Evolutionary conservation across 768 basidiomycete species (phyloP).

Genomic region (Phaeotremella skinneri): DNA sequence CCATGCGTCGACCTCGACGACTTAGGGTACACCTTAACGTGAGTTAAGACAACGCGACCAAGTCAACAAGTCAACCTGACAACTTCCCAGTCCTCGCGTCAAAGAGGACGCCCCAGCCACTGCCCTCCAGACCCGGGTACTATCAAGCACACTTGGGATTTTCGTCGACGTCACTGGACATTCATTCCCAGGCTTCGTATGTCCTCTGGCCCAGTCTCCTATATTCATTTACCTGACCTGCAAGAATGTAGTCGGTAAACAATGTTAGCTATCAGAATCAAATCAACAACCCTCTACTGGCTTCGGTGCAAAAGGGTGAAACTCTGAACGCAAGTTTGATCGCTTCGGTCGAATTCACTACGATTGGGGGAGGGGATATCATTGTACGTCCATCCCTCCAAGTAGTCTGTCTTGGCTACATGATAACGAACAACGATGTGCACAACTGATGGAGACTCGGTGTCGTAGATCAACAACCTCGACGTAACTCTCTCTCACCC

Average conservation of each 20-base stretch:
- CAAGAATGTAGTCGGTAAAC: slow-evolving; percentile 27
- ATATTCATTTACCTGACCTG: background rate
- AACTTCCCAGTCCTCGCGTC: slow-evolving; percentile 17
- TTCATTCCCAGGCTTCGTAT: slow-evolving; percentile 23
- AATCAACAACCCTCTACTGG: slow-evolving; percentile 27
- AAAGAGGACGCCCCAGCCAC: slow-evolving; percentile 12
- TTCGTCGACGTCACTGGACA: slow-evolving; percentile 20
- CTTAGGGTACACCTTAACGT: slow-evolving; percentile 20
- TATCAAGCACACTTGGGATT: slow-evolving; percentile 17
- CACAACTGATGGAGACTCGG: background rate
- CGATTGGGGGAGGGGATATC: slow-evolving; percentile 24
- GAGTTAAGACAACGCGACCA: slow-evolving; percentile 9
- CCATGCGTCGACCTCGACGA: slow-evolving; percentile 24
- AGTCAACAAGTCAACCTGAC: background rate
- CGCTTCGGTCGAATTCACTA: slow-evolving; percentile 17
- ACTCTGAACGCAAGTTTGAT: slow-evolving; percentile 14
- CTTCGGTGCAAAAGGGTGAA: slow-evolving; percentile 12
- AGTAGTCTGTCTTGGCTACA: too few species aligned
- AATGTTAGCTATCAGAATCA: slow-evolving; percentile 26
- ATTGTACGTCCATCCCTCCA: background rate
- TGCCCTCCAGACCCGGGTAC: slow-evolving; percentile 10
- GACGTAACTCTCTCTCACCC: slow-evolving; percentile 27
- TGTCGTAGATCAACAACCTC: slow-evolving; percentile 27
- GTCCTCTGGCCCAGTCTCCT: background rate
- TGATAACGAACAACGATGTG: background rate